phyloP scores from a whole-genome alignment of 2,329 filamentous ascomycete species.

The Ampelomyces quisqualis region DNA sequence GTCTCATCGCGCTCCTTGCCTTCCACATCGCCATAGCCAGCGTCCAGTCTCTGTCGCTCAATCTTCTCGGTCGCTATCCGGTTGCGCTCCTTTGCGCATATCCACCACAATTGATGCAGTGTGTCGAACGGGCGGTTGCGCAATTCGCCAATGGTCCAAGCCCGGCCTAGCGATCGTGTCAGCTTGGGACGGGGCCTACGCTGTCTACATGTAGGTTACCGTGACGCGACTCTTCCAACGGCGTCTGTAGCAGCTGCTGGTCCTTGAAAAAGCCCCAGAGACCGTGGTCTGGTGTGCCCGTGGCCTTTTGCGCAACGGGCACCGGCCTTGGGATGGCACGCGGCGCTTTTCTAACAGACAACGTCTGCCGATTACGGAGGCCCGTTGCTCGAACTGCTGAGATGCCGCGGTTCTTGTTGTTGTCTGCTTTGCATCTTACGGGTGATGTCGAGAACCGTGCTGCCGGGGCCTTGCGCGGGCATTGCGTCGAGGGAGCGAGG shows the following conservation, averaged over 20 bases:
- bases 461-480: slow-evolving; percentile 41
- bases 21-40: slow-evolving; percentile 74
- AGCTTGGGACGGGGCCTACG: slow-evolving; percentile 4
- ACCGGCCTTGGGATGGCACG: slow-evolving; percentile 66
- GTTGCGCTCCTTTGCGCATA: slow-evolving; percentile 88
- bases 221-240: slow-evolving; percentile 68
- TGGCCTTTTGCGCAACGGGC: slow-evolving; percentile 59
- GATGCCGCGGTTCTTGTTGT: slow-evolving; percentile 77
- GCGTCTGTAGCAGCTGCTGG: slow-evolving; percentile 67
- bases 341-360: slow-evolving; percentile 67
- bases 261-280: slow-evolving; percentile 88
- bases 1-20: slow-evolving; percentile 61
- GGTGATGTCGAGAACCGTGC: slow-evolving; percentile 56
- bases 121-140: slow-evolving; percentile 91
- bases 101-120: slow-evolving; percentile 90
- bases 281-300: slow-evolving; percentile 73
- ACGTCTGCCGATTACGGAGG: slow-evolving; percentile 61
- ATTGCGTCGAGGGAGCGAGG: slow-evolving; percentile 27
- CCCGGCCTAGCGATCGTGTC: slow-evolving; percentile 56
- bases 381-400: slow-evolving; percentile 79
- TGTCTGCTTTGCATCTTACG: slow-evolving; percentile 64
- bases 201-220: slow-evolving; percentile 50
- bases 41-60: slow-evolving; percentile 67
- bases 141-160: slow-evolving; percentile 84
- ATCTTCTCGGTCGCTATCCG: slow-evolving; percentile 74